phyloP scores from a whole-genome alignment of 345 rosid species.

The Leavenworthia alabamica region DNA sequence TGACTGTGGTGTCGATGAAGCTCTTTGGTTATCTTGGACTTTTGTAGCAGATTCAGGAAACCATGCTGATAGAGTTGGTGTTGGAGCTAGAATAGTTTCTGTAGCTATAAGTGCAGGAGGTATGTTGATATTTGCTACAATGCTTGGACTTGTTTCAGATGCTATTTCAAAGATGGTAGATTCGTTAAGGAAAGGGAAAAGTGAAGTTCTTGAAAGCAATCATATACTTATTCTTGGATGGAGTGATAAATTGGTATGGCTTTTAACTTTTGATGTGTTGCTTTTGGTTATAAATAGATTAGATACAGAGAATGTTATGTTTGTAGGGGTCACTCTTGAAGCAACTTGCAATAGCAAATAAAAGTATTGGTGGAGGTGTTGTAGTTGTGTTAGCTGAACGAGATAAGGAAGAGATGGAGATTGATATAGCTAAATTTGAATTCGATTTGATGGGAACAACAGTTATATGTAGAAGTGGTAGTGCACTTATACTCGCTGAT shows the following conservation, averaged over 20 bases:
- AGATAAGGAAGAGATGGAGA: constrained; percentile 95
- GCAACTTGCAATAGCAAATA: constrained; percentile 92
- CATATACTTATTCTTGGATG: constrained; percentile 87
- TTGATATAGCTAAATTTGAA: constrained; percentile 75
- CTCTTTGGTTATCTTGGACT: constrained; percentile 92
- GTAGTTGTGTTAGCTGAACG: constrained; percentile 83
- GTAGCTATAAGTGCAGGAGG: constrained; percentile 90
- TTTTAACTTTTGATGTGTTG: neutral
- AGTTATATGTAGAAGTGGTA: constrained; percentile 91
- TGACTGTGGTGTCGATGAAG: constrained; percentile 71
- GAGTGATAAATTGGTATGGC: constrained; percentile 84
- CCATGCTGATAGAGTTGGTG: constrained; percentile 80
- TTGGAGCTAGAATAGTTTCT: constrained; percentile 75
- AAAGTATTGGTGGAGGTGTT: constrained; percentile 85
- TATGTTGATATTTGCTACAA: constrained; percentile 88
- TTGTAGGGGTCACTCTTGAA: constrained; percentile 84
- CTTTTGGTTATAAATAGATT: neutral
- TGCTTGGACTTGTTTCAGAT: constrained; percentile 93
- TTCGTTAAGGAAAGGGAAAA: constrained; percentile 82
- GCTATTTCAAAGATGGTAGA: constrained; percentile 93
- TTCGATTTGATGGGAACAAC: constrained; percentile 91
- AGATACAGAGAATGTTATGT: neutral
- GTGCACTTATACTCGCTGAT: constrained; percentile 84
- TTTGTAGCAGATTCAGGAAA: constrained; percentile 90
- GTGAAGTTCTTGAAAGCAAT: constrained; percentile 87